Conservation (phyloP, 2,329 filamentous ascomycete genomes). For the Nectriaceae sp. region DNA sequence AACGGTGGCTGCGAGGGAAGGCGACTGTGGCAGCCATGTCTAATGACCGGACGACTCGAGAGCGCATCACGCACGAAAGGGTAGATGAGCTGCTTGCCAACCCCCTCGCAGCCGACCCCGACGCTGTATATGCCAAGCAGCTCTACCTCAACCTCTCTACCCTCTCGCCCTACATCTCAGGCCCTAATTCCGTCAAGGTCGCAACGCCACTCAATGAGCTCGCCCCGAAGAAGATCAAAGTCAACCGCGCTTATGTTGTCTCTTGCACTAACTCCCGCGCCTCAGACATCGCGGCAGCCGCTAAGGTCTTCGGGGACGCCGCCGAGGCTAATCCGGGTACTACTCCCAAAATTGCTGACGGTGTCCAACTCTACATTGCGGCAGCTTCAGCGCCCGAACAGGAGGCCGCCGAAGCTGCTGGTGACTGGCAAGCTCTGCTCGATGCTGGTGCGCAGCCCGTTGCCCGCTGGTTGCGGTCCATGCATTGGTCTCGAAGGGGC, state of each 20-base stretch:
- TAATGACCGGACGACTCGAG: slow-evolving; percentile 43
- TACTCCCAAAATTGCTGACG: slow-evolving; percentile 69
- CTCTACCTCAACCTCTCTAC: slow-evolving; percentile 82
- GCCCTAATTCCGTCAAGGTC: slow-evolving; percentile 90
- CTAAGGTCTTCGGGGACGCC: slow-evolving; percentile 78
- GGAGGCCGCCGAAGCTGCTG: slow-evolving; percentile 71
- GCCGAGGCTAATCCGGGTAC: slow-evolving; percentile 56
- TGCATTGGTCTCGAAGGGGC: slow-evolving; percentile 84
- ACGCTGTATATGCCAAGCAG: slow-evolving; percentile 79
- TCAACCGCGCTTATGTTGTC: slow-evolving; percentile 85
- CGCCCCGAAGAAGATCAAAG: slow-evolving; percentile 69
- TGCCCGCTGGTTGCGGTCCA: slow-evolving; percentile 76
- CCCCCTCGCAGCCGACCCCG: slow-evolving; percentile 69
- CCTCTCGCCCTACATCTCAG: slow-evolving; percentile 80
- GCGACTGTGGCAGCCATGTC: slow-evolving; percentile 67
- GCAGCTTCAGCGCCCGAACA: slow-evolving; percentile 83
- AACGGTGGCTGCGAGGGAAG: slow-evolving; percentile 74
- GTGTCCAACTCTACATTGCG: slow-evolving; percentile 86
- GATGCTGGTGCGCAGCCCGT: slow-evolving; percentile 70
- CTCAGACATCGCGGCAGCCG: slow-evolving; percentile 80
- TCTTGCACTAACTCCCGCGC: slow-evolving; percentile 86
- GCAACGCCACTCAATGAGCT: slow-evolving; percentile 77
- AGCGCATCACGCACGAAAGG: slow-evolving; percentile 70
- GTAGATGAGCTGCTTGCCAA: slow-evolving; percentile 73
- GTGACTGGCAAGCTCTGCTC: slow-evolving; percentile 82